phyloP scores from a whole-genome alignment of 495 filamentous ascomycete species.

The Penicillium waksmanii region DNA sequence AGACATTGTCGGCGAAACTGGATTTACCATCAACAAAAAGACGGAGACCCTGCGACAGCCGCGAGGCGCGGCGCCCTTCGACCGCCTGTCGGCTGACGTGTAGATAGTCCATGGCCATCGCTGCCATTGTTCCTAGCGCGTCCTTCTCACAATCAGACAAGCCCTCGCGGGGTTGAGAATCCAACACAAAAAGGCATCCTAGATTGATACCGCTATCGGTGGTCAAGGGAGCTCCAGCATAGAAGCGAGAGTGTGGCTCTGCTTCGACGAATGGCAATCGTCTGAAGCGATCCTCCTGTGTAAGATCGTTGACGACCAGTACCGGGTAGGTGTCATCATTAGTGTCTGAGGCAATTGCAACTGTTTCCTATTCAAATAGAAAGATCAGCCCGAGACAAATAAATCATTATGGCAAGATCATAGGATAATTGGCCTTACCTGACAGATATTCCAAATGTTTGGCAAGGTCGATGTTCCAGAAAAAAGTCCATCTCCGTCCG shows the following conservation, averaged over 20 bases:
- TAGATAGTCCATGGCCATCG: slow-evolving; percentile 60
- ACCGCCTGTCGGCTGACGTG: slow-evolving; percentile 52
- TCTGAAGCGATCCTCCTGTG: slow-evolving; percentile 29
- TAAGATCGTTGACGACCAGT: slow-evolving; percentile 26
- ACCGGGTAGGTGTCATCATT: too few species aligned
- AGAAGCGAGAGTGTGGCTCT: slow-evolving; percentile 29
- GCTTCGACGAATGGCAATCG: slow-evolving; percentile 35
- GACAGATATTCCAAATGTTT: too few species aligned
- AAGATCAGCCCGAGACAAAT: too few species aligned
- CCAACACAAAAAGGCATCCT: slow-evolving; percentile 30
- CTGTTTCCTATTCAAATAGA: too few species aligned
- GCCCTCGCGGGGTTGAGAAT: slow-evolving; percentile 23
- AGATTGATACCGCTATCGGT: slow-evolving; percentile 26
- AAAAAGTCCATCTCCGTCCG: too few species aligned
- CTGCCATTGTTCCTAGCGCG: slow-evolving; percentile 44
- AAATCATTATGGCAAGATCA: too few species aligned
- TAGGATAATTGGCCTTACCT: too few species aligned
- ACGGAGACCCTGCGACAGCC: slow-evolving; percentile 56
- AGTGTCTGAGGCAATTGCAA: slow-evolving; percentile 47
- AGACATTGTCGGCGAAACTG: not conserved
- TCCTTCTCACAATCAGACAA: slow-evolving; percentile 27
- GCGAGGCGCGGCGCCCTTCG: slow-evolving; percentile 50
- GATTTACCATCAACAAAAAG: slow-evolving; percentile 54
- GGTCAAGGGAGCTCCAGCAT: slow-evolving; percentile 30
- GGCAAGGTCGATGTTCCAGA: too few species aligned